Percentiles rank a stretch among this genome's conserved stretches.
Evolutionary conservation across 352 stramenopile genomes (phyloP).

Genomic region (Phytophthora cactorum): DNA sequence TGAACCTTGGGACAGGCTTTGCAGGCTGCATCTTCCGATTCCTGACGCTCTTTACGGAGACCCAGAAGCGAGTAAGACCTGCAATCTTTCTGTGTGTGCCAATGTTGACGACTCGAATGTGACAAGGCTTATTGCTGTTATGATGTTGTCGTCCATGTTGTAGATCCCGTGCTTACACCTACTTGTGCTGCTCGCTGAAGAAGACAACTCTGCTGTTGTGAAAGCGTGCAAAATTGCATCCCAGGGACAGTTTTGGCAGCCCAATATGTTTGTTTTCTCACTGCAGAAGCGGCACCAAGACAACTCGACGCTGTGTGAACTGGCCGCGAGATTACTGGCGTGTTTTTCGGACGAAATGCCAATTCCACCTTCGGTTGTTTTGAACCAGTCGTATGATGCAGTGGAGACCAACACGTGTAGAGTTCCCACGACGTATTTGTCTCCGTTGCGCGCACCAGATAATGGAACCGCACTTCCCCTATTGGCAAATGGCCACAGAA

Average conservation of each 20-base stretch:
- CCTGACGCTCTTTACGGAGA: slow-evolving; percentile 56
- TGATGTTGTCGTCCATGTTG: slow-evolving; percentile 6
- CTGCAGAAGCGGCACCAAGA: slow-evolving; percentile 73
- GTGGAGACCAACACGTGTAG: slow-evolving; percentile 5
- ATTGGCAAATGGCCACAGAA: slow-evolving; percentile 23
- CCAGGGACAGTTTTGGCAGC: slow-evolving; percentile 75
- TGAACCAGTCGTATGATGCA: slow-evolving; percentile 30
- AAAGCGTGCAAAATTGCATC: slow-evolving; percentile 63
- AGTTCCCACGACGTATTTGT: slow-evolving; percentile 2
- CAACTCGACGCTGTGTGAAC: slow-evolving; percentile 48
- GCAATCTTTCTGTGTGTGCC: slow-evolving; percentile 10
- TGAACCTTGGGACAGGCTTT: slow-evolving; percentile 45
- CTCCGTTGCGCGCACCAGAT: slow-evolving; percentile 14
- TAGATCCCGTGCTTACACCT: slow-evolving; percentile 65
- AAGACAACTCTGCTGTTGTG: slow-evolving; percentile 56
- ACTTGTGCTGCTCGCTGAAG: slow-evolving; percentile 60
- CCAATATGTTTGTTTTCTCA: slow-evolving; percentile 83
- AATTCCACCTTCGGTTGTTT: slow-evolving; percentile 54
- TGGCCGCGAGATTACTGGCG: slow-evolving; percentile 48
- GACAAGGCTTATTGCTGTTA: slow-evolving; percentile 16
- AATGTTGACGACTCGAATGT: slow-evolving; percentile 1
- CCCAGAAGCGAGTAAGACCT: slow-evolving; percentile 56
- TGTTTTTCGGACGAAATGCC: slow-evolving; percentile 63
- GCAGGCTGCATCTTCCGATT: slow-evolving; percentile 65
- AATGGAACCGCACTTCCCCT: slow-evolving; percentile 42